A percentile compares a stretch with the other conserved stretches of the same genome.
These are phyloP conservation scores for Monoraphidium neglectum DNA, from an alignment of 139 green algal genomes.

Conservation along the genomic window DNA sequence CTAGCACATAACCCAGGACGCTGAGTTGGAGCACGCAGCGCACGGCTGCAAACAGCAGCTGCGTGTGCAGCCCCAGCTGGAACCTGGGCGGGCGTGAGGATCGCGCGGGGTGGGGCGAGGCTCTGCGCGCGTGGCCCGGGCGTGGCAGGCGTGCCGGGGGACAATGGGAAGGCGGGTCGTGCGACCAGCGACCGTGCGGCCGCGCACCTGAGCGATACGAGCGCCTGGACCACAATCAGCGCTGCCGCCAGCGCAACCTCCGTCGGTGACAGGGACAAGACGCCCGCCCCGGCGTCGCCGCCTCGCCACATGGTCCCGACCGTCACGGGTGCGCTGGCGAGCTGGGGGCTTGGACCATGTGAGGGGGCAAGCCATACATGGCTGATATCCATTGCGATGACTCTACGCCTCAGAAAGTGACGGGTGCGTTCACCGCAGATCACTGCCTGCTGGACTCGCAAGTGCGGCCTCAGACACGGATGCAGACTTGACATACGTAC, in stretches of 20 bases:
- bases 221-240: slow-evolving; percentile 16
- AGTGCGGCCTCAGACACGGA: too few species aligned
- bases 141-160: not conserved
- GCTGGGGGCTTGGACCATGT: too few species aligned
- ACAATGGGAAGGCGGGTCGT: too few species aligned
- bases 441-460: too few species aligned
- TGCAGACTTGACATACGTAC: too few species aligned
- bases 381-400: too few species aligned
- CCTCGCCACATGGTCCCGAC: too few species aligned
- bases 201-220: slow-evolving; percentile 20
- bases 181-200: not conserved
- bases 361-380: too few species aligned
- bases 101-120: not conserved
- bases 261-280: not conserved
- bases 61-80: slow-evolving; percentile 48
- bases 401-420: too few species aligned
- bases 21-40: slow-evolving; percentile 63
- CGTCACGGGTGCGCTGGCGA: too few species aligned
- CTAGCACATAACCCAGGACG: slow-evolving; percentile 76
- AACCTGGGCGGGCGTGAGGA: slow-evolving; percentile 5
- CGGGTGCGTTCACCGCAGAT: too few species aligned
- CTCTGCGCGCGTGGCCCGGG: not conserved
- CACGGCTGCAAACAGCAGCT: slow-evolving; percentile 52
- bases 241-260: slow-evolving; percentile 12
- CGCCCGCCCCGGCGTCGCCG: too few species aligned